A percentile compares a stretch with the other conserved stretches of the same genome.
These are phyloP conservation scores for Gonapodya sp. DNA, from an alignment of 192 early-diverging fungal species.

Conservation along the genomic window DNA sequence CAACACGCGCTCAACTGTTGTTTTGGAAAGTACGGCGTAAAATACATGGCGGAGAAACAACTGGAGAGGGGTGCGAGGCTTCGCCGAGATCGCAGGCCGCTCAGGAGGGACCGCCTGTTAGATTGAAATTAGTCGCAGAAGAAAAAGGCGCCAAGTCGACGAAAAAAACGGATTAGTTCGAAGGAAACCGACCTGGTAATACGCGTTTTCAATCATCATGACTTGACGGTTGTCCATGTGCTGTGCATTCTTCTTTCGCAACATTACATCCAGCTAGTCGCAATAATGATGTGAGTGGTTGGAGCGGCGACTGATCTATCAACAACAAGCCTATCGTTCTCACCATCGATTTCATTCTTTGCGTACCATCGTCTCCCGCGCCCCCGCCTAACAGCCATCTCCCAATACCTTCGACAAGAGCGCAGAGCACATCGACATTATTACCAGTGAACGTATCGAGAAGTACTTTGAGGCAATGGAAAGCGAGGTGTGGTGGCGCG, in stretches of 20 bases:
- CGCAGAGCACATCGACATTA: conserved; percentile 77
- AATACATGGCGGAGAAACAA: conserved; percentile 80
- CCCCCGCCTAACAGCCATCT: conserved; percentile 75
- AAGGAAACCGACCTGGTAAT: conserved; percentile 47
- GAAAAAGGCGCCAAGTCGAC: neutral
- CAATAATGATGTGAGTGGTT: neutral
- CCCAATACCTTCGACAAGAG: conserved; percentile 67
- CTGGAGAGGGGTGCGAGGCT: conserved; percentile 73
- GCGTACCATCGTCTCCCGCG: conserved; percentile 52
- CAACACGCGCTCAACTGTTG: conserved; percentile 55
- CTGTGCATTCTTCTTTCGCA: conserved; percentile 75
- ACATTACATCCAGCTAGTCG: conserved; percentile 70
- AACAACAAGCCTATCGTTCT: neutral
- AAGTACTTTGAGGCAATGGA: conserved; percentile 73
- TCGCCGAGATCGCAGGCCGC: conserved; percentile 40
- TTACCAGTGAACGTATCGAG: conserved; percentile 76
- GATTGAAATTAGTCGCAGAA: neutral
- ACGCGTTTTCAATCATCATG: conserved; percentile 91
- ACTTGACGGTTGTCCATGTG: conserved; percentile 73
- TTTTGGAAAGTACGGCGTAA: conserved; percentile 70
- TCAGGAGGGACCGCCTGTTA: conserved; percentile 71
- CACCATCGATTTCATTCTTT: conserved; percentile 59
- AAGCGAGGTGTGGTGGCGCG: conserved; percentile 66
- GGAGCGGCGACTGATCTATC: too few relatives aligned
- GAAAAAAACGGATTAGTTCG: neutral